phyloP scores from a whole-genome alignment of 305 asterid genomes.

The Rubia peregrina region DNA sequence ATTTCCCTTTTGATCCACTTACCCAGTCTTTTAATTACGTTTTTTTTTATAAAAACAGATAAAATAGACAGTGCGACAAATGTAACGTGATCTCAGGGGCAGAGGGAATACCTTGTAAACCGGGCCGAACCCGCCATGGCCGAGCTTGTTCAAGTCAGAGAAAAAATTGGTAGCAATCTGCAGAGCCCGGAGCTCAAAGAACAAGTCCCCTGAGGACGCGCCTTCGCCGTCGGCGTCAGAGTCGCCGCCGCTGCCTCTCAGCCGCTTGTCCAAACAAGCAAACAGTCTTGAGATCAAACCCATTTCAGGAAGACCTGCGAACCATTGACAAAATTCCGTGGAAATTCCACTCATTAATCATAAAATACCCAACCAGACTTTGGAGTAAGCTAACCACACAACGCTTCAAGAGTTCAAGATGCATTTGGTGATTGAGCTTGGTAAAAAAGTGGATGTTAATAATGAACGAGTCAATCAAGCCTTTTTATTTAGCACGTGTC shows the following conservation, averaged over 20 bases:
- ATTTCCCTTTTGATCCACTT: neutral
- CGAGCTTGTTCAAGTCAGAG: conserved; percentile 62
- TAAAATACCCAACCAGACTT: neutral
- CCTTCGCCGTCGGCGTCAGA: conserved; percentile 7
- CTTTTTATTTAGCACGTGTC: neutral
- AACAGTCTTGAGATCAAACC: conserved; percentile 34
- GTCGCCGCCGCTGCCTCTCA: conserved; percentile 13
- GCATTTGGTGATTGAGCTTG: neutral
- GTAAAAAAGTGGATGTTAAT: neutral
- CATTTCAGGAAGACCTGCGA: conserved; percentile 23
- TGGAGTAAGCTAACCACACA: neutral
- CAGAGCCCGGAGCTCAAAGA: conserved; percentile 50
- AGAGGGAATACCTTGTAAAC: conserved; percentile 48
- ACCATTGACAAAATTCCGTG: neutral
- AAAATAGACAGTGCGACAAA: neutral
- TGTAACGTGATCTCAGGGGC: neutral
- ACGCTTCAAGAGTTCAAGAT: neutral
- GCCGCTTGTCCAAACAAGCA: conserved; percentile 35
- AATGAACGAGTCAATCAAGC: neutral
- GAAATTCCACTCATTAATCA: neutral
- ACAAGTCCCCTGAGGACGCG: conserved; percentile 31
- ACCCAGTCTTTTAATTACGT: neutral
- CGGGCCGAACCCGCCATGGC: conserved; percentile 84
- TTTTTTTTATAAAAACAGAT: neutral
- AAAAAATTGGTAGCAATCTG: conserved; percentile 73